Evolutionary conservation across 139 green algal genomes (phyloP).

Genomic region (Deuterostichococcus epilithicus): DNA sequence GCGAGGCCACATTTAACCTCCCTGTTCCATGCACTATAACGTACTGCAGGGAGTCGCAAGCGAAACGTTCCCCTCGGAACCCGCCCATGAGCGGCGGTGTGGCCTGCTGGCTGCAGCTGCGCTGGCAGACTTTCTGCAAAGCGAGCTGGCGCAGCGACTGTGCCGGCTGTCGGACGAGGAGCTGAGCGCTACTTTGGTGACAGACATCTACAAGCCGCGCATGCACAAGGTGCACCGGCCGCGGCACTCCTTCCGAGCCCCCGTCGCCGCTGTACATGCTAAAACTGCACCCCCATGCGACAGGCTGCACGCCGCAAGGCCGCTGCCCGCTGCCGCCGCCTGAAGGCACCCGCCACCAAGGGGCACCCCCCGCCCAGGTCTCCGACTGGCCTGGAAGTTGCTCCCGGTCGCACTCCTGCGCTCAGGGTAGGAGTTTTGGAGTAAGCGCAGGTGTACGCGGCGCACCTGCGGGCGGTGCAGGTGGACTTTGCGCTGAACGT

Average conservation of each 20-base stretch:
- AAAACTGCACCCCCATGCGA: too few species aligned
- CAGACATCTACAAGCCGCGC: conserved; percentile 46
- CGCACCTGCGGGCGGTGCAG: conserved; percentile 21
- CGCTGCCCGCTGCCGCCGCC: too few species aligned
- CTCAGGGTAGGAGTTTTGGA: not conserved
- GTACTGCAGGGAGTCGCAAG: not conserved
- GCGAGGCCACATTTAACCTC: not conserved
- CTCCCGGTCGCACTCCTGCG: not conserved
- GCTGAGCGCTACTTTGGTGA: conserved; percentile 17
- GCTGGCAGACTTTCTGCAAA: conserved; percentile 2
- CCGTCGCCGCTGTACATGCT: too few species aligned
- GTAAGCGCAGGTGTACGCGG: not conserved
- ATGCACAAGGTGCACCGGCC: conserved; percentile 50
- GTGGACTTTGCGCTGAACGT: conserved; percentile 50
- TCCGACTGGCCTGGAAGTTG: too few species aligned
- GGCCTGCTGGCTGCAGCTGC: conserved; percentile 1
- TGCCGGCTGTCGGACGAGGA: not conserved
- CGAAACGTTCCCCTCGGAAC: not conserved
- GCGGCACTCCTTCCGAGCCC: too few species aligned
- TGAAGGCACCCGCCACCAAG: too few species aligned
- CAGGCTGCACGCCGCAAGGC: too few species aligned
- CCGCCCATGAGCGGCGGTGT: not conserved
- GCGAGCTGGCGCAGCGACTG: conserved; percentile 3
- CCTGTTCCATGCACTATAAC: not conserved
- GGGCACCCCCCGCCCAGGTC: too few species aligned